A percentile compares a stretch with the other conserved stretches of the same genome.
These are phyloP conservation scores for Nemania sp. DNA, from an alignment of 2,329 filamentous ascomycete species.

Conservation along the genomic window DNA sequence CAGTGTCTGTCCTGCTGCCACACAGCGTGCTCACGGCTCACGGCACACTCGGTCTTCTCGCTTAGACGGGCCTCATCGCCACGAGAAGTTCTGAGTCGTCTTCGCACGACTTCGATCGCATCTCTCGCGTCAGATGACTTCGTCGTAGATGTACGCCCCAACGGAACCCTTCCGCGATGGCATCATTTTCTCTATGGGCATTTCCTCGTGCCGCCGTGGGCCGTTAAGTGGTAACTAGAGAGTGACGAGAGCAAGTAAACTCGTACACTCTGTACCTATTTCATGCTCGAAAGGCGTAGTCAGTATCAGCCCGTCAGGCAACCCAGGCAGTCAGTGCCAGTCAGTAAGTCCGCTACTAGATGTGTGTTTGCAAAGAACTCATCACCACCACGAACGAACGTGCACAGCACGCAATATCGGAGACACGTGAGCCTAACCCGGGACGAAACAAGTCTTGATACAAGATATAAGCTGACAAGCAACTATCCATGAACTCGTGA, in stretches of 20 bases:
- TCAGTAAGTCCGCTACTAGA: no score
- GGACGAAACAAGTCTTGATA: not conserved
- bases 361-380: no score
- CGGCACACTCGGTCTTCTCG: no score
- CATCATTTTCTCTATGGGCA: not conserved
- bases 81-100: not conserved
- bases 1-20: not conserved
- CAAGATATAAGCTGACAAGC: slow-evolving; percentile 1
- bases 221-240: not conserved
- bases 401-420: not conserved
- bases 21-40: not conserved
- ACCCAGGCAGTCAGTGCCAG: no score
- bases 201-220: not conserved
- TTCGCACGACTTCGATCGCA: not conserved
- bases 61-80: not conserved
- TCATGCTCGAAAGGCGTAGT: not conserved
- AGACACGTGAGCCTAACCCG: not conserved
- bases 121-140: not conserved
- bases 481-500: not conserved
- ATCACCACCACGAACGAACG: not conserved
- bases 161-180: not conserved
- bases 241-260: not conserved
- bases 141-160: not conserved
- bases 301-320: no score
- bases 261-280: not conserved